These are phyloP conservation scores for Verticillium alfalfae DNA, from an alignment of 2,329 filamentous ascomycete genomes.

Conservation along the genomic window DNA sequence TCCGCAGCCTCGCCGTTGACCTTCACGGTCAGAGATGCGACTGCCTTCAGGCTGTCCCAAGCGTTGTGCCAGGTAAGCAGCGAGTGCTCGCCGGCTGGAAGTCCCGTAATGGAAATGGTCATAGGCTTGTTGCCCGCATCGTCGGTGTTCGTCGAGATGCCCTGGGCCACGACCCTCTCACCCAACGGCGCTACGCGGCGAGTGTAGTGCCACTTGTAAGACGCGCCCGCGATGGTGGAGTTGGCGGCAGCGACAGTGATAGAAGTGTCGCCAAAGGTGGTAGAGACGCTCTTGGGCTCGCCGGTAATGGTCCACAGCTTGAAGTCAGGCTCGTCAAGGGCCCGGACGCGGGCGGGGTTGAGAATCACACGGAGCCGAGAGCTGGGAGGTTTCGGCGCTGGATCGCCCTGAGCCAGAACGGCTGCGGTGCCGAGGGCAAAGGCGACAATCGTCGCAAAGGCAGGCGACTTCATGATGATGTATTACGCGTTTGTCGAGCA, in stretches of 20 bases:
- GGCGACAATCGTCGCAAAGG: background rate
- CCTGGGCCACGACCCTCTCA: conserved; percentile 19
- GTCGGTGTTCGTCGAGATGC: conserved; percentile 15
- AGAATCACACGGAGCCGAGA: conserved; percentile 8
- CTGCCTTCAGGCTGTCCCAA: conserved; percentile 17
- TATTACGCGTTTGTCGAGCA: background rate
- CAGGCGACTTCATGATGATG: background rate
- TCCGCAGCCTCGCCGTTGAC: conserved; percentile 15
- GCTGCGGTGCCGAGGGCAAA: background rate
- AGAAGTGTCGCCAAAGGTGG: background rate
- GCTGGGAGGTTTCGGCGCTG: conserved; percentile 1
- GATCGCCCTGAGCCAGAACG: background rate
- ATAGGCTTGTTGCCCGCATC: conserved; percentile 15
- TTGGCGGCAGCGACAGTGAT: conserved; percentile 5
- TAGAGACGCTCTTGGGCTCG: conserved; percentile 2
- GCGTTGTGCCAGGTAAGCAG: conserved; percentile 22
- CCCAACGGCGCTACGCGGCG: conserved; percentile 19
- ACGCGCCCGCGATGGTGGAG: conserved; percentile 12
- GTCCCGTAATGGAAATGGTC: conserved; percentile 18
- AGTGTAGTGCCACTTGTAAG: conserved; percentile 18
- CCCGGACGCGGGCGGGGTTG: conserved; percentile 10
- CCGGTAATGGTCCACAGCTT: conserved; percentile 10
- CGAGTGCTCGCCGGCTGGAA: conserved; percentile 19
- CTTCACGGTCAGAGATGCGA: conserved; percentile 16
- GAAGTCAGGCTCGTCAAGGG: conserved; percentile 9